A percentile compares a stretch with the other conserved stretches of the same genome.
These are phyloP conservation scores for Astraeus odoratus DNA, from an alignment of 768 basidiomycete species.

Conservation along the genomic window DNA sequence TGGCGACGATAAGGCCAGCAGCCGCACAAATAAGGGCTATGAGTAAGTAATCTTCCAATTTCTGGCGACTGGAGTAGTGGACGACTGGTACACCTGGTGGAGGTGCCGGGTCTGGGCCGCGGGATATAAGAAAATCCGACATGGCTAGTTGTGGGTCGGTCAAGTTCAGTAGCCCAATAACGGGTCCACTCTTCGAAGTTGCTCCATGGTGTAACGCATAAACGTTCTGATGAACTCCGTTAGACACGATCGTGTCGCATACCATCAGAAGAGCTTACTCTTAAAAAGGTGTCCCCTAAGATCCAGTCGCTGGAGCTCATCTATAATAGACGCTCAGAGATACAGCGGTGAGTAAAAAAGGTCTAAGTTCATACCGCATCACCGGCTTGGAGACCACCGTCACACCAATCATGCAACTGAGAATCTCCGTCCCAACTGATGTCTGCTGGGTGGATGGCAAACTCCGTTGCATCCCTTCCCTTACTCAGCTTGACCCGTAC, in stretches of 20 bases:
- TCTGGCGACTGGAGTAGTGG: slow-evolving; percentile 10
- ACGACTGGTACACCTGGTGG: slow-evolving; percentile 10
- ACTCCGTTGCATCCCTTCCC: slow-evolving; percentile 28
- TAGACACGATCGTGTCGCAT: background rate
- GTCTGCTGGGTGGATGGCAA: slow-evolving; percentile 44
- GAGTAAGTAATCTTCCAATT: slow-evolving; percentile 8
- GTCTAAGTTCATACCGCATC: slow-evolving; percentile 30
- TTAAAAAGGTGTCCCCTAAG: slow-evolving; percentile 50
- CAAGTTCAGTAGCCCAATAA: slow-evolving; percentile 39
- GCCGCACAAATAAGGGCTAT: slow-evolving; percentile 20
- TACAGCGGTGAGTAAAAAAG: slow-evolving; percentile 3
- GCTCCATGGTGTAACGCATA: slow-evolving; percentile 43
- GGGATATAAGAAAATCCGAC: slow-evolving; percentile 31
- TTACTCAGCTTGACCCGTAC: slow-evolving; percentile 41
- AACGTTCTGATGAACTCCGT: slow-evolving; percentile 37
- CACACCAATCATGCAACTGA: slow-evolving; percentile 40
- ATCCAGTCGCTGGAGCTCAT: slow-evolving; percentile 57
- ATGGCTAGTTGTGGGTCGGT: slow-evolving; percentile 35
- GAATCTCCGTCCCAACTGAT: slow-evolving; percentile 43
- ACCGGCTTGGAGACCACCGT: slow-evolving; percentile 50
- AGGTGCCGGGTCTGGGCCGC: slow-evolving; percentile 36
- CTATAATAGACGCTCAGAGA: slow-evolving; percentile 25
- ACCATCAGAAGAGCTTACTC: slow-evolving; percentile 28
- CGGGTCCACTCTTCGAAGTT: slow-evolving; percentile 33
- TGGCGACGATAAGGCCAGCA: slow-evolving; percentile 33